Conservation (phyloP, 192 early-diverging fungal species). For the Coemansia sp. region DNA sequence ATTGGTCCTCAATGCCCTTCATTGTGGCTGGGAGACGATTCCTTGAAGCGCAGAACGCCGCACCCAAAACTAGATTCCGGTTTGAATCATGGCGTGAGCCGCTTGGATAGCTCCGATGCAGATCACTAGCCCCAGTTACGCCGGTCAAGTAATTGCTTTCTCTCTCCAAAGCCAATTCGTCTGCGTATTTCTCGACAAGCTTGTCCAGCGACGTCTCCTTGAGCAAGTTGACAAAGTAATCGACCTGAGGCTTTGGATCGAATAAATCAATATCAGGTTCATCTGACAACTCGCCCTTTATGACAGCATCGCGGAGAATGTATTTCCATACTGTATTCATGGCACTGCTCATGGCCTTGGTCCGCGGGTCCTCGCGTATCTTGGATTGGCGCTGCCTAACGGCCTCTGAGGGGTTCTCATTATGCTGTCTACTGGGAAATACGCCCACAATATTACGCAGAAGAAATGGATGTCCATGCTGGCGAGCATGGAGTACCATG, state of each 20-base stretch:
- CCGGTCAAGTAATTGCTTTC: background rate
- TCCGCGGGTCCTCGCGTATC: constrained; percentile 1
- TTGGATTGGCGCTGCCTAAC: constrained; percentile 18
- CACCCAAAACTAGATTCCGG: background rate
- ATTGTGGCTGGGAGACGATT: constrained; percentile 30
- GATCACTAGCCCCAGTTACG: background rate
- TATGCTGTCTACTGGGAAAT: constrained; percentile 21
- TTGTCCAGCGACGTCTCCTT: constrained; percentile 6
- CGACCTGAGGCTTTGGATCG: constrained; percentile 11
- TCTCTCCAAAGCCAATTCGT: constrained; percentile 10
- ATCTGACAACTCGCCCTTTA: constrained; percentile 14
- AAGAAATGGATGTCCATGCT: constrained; percentile 20
- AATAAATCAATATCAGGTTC: constrained; percentile 16
- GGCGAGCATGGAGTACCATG: constrained; percentile 20
- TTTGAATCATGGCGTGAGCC: background rate
- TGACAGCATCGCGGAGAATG: constrained; percentile 33
- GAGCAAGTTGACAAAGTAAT: constrained; percentile 20
- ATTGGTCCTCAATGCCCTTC: constrained; percentile 6
- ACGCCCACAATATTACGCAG: background rate
- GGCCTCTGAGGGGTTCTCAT: constrained; percentile 7
- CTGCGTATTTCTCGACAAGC: constrained; percentile 18
- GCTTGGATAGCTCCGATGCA: background rate
- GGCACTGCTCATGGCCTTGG: background rate
- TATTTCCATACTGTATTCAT: constrained; percentile 24
- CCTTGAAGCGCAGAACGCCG: background rate